A percentile compares a stretch with the other conserved stretches of the same genome.
Conservation (phyloP, 169 alveolate genomes). For the Cryptosporidium meleagridis region DNA sequence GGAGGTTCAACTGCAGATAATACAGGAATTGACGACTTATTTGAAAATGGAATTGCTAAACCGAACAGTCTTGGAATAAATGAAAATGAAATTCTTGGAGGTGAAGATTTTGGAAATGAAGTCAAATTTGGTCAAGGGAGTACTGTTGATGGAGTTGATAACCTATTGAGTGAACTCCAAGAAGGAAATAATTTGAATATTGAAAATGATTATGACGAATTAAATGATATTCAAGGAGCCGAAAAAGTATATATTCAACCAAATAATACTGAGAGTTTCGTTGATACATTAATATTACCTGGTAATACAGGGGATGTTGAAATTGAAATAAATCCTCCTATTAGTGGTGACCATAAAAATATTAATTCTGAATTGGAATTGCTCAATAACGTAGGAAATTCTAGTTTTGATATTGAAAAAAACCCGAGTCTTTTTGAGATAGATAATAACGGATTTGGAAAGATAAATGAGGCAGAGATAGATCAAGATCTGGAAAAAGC, state of each 20-base stretch:
- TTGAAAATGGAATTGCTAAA: not conserved
- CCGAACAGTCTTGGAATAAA: not conserved
- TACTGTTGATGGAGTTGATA: not conserved
- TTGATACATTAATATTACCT: not conserved
- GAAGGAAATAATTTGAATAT: not conserved
- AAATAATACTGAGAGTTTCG: not conserved
- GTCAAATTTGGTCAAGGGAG: not conserved
- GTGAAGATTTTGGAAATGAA: not conserved
- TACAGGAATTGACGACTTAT: not conserved
- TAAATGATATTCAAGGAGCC: not conserved
- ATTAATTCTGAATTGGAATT: not conserved
- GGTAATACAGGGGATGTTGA: not conserved
- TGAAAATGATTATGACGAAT: not conserved
- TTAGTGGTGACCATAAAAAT: not conserved
- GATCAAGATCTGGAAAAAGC: not conserved
- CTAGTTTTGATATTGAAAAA: not conserved
- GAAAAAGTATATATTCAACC: not conserved
- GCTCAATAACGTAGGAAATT: not conserved
- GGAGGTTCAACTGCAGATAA: not conserved
- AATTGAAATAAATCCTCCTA: not conserved
- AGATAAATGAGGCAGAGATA: not conserved
- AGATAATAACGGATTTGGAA: not conserved
- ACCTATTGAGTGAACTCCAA: not conserved
- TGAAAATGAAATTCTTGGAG: not conserved
- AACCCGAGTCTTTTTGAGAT: not conserved